phyloP scores from a whole-genome alignment of 441 rosid genomes.

The Biscutella auriculata region DNA sequence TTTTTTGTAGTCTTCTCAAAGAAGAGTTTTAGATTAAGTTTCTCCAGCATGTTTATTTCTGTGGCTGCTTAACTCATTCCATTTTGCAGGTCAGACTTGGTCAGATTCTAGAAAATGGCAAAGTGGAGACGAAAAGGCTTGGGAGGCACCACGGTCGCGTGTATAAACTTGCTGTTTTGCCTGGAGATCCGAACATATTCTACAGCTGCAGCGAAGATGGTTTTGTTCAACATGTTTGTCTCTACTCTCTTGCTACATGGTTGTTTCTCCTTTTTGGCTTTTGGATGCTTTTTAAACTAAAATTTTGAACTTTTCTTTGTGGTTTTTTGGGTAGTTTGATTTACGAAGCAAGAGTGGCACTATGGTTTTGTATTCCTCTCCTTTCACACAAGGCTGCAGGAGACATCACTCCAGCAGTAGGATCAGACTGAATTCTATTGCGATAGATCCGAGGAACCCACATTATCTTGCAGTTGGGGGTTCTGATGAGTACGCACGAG shows the following conservation, averaged over 20 bases:
- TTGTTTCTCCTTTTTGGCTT: background rate
- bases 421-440: conserved; percentile 39
- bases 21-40: background rate
- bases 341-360: conserved; percentile 36
- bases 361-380: conserved; percentile 39
- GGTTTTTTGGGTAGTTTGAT: conserved; percentile 44
- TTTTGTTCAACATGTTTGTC: conserved; percentile 55
- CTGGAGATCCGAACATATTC: conserved; percentile 54
- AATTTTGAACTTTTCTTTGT: background rate
- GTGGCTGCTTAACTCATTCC: background rate
- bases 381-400: conserved; percentile 29
- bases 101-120: conserved; percentile 40
- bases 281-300: background rate
- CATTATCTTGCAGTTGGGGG: conserved; percentile 49
- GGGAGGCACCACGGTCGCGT: conserved; percentile 51
- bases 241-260: background rate
- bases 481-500: conserved; percentile 50
- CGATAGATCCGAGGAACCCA: conserved; percentile 50
- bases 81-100: conserved; percentile 53
- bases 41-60: background rate
- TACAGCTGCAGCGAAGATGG: conserved; percentile 78
- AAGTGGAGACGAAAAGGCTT: conserved; percentile 34
- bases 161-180: conserved; percentile 56
- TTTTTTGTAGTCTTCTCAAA: background rate
- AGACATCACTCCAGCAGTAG: conserved; percentile 26